Percentiles rank a stretch among this genome's conserved stretches.
These are phyloP conservation scores for Pyronema omphalodes DNA, from an alignment of 495 filamentous ascomycete species.

Conservation along the genomic window DNA sequence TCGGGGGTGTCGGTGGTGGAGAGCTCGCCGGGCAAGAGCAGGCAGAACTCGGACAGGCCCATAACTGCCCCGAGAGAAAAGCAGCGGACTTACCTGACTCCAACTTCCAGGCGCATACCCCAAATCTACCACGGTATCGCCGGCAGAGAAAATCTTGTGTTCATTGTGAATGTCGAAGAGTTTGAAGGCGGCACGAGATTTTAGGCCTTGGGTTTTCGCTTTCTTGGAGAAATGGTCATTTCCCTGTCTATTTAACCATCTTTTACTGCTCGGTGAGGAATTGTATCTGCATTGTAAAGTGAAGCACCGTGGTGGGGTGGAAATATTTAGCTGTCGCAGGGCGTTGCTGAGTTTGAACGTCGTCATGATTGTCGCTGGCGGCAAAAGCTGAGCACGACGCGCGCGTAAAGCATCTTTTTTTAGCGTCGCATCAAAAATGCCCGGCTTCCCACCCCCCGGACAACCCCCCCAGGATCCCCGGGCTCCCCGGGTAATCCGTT, in stretches of 20 bases:
- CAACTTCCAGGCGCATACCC: slow-evolving; percentile 88
- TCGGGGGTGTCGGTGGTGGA: too few relatives aligned
- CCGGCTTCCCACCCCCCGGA: neutral
- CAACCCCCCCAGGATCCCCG: too few relatives aligned
- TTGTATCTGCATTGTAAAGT: neutral
- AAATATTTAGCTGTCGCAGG: neutral
- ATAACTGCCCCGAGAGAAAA: neutral
- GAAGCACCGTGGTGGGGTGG: neutral
- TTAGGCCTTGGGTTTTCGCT: slow-evolving; percentile 57
- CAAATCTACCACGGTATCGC: slow-evolving; percentile 77
- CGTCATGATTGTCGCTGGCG: too few relatives aligned
- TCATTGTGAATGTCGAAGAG: slow-evolving; percentile 72
- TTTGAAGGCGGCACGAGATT: slow-evolving; percentile 85
- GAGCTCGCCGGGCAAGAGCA: too few relatives aligned
- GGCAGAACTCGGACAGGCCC: neutral
- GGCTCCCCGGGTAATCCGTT: too few relatives aligned
- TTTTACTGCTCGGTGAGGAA: slow-evolving; percentile 46
- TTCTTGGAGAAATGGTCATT: slow-evolving; percentile 49
- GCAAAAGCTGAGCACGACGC: neutral
- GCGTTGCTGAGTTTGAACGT: too few relatives aligned
- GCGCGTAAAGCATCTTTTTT: neutral
- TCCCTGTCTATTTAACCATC: slow-evolving; percentile 63
- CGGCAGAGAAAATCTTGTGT: slow-evolving; percentile 54
- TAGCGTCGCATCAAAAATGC: neutral
- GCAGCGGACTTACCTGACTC: slow-evolving; percentile 49